Evolutionary conservation across 2,329 filamentous ascomycete genomes (phyloP).

Genomic region (Nannizzia gypsea): DNA sequence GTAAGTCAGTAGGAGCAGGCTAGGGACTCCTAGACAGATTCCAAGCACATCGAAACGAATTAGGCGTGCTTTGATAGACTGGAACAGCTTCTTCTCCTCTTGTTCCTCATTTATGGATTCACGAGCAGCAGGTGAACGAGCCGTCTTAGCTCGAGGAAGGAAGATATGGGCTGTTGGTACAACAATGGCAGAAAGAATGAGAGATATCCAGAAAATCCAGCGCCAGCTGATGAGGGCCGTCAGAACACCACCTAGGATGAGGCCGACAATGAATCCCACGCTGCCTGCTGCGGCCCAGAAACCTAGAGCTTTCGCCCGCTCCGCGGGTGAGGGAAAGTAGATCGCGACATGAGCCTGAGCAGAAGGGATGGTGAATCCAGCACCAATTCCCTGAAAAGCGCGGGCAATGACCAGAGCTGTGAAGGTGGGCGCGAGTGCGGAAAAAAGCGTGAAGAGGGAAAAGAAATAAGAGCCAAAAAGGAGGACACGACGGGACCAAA

Average conservation of each 20-base stretch:
- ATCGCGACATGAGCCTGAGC: not conserved
- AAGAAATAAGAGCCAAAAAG: not conserved
- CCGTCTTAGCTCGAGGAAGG: not conserved
- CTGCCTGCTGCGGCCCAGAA: not conserved
- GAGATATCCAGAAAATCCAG: not conserved
- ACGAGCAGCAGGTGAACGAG: not conserved
- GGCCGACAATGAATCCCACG: not conserved
- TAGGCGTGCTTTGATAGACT: not conserved
- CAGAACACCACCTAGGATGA: not conserved
- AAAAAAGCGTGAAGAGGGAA: not conserved
- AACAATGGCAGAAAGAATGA: not conserved
- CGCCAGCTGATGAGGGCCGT: not conserved
- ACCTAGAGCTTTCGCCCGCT: not conserved
- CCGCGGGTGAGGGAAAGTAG: not conserved
- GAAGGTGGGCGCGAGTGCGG: not conserved
- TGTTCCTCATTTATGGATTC: not conserved
- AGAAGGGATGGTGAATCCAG: not conserved
- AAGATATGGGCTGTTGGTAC: not conserved
- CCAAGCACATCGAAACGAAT: not conserved
- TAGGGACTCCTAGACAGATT: not conserved
- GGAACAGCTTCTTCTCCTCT: not conserved
- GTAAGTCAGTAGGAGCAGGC: not conserved
- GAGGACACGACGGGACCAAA: not conserved
- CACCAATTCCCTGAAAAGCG: not conserved
- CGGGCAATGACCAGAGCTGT: not conserved